phyloP scores from a whole-genome alignment of 2,329 filamentous ascomycete genomes.

The Taxawa tesnikishii region DNA sequence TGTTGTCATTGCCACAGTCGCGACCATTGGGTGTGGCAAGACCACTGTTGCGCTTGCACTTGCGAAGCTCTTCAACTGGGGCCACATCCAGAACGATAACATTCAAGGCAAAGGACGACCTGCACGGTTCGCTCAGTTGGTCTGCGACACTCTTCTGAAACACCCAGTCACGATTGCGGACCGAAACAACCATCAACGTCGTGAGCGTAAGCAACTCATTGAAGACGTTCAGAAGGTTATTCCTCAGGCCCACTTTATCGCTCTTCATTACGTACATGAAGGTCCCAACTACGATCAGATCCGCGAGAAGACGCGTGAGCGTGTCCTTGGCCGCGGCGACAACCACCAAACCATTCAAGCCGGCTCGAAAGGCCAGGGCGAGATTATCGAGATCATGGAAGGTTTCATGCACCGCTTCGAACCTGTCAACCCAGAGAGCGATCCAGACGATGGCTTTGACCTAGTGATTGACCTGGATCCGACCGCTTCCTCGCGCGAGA shows the following conservation, averaged over 20 bases:
- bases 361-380: slow-evolving; percentile 53
- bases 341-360: slow-evolving; percentile 98
- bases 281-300: slow-evolving; percentile 55
- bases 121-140: slow-evolving; percentile 60
- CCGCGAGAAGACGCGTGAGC: slow-evolving; percentile 59
- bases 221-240: slow-evolving; percentile 56
- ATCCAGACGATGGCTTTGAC: slow-evolving; percentile 77
- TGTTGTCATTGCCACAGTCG: slow-evolving; percentile 77
- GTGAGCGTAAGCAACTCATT: slow-evolving; percentile 80
- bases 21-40: slow-evolving; percentile 93
- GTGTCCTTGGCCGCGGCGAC: slow-evolving; percentile 76
- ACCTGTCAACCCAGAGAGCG: slow-evolving; percentile 49
- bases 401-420: slow-evolving; percentile 84
- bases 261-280: slow-evolving; percentile 79
- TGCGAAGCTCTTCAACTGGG: slow-evolving; percentile 75
- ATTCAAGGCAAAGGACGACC: slow-evolving; percentile 70
- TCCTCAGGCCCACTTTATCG: slow-evolving; percentile 59
- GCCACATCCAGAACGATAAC: slow-evolving; percentile 93
- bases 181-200: slow-evolving; percentile 82
- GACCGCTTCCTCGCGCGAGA: slow-evolving; percentile 61
- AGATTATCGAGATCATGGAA: slow-evolving; percentile 87
- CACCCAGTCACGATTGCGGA: slow-evolving; percentile 75
- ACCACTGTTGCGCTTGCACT: slow-evolving; percentile 81
- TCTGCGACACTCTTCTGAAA: slow-evolving; percentile 52
- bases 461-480: slow-evolving; percentile 76